Evolutionary conservation across 1,139 yeast genomes (phyloP), one percentile per base, ranked within the genome.

Genomic region (Yamadazyma buinensis): DNA sequence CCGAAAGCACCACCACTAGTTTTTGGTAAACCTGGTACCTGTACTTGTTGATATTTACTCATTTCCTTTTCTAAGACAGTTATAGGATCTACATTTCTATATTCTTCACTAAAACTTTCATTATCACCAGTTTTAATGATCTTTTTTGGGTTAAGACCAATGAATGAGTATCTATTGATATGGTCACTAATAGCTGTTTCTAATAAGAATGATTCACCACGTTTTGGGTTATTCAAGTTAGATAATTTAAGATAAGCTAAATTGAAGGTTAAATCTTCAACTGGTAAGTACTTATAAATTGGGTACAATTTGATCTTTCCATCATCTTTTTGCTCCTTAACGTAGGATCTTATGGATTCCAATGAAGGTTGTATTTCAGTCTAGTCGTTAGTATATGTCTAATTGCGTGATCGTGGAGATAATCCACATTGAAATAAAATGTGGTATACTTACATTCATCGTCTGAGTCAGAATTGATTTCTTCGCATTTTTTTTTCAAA

Each of bases 1-100:
- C 98, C 98, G 34, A 92, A 75, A 8, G 97, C 97, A 43, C 98
- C 99, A 36, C 99, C 98, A 50, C 92, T 80, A 38, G 90, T 68
- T 43, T 75, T 76, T 8, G 97, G 97, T 38, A 84, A 64, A 26
- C 95, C 94, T 1, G 94, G 94, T 28, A 83, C 63, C 42, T 76
- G 77, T 0, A 92, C 87, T 51, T 85, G 88, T 37, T 72, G 73
- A 51, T 73, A 77, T 29, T 67, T 60, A 9, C 66, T 56, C 63
- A 92, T 67, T 55, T 90, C 96, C 29, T 74, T 46, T 55, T 92
- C 96, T 41, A 92, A 69, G 5, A 84, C 57, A 2, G 65, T 61
- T 43, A 92, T 69, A 1, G 98, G 98, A 57, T 92, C 98, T 19
- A 79, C 79, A 40, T 67, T 56, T 38, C 60, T 49, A 41, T 39